Evolutionary conservation across 768 basidiomycete species (phyloP).

Genomic region (Hortiboletus campestris): DNA sequence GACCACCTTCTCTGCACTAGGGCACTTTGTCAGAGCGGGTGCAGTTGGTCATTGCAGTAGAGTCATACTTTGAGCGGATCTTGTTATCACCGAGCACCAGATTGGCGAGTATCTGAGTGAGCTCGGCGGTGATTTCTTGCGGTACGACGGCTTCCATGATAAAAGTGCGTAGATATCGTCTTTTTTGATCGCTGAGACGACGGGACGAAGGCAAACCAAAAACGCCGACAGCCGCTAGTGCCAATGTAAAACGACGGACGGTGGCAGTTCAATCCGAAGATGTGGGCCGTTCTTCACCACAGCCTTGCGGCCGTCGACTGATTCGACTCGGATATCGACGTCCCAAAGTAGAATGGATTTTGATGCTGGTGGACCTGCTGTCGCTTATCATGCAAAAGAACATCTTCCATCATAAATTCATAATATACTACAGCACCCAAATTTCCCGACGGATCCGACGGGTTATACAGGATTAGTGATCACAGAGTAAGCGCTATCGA

Average conservation of each 20-base stretch:
- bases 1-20: conserved; percentile 75
- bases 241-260: background rate
- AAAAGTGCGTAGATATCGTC: background rate
- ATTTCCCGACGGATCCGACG: no score
- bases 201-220: background rate
- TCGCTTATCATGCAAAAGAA: no score
- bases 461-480: no score
- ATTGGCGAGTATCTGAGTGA: conserved; percentile 83
- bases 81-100: conserved; percentile 82
- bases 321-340: no score
- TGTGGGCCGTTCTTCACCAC: no score
- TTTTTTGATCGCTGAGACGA: conserved; percentile 1
- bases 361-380: no score
- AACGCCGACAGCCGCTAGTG: background rate
- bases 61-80: conserved; percentile 62
- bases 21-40: conserved; percentile 8
- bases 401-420: no score
- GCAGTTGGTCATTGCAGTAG: background rate
- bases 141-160: conserved; percentile 39
- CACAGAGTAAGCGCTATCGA: no score
- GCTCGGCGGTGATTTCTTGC: conserved; percentile 68
- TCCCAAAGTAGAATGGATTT: no score
- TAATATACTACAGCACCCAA: no score
- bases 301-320: no score
- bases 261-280: background rate